Base-by-base conservation (phyloP, 2,329 filamentous ascomycete species). In the Talaromyces islandicus region DNA sequence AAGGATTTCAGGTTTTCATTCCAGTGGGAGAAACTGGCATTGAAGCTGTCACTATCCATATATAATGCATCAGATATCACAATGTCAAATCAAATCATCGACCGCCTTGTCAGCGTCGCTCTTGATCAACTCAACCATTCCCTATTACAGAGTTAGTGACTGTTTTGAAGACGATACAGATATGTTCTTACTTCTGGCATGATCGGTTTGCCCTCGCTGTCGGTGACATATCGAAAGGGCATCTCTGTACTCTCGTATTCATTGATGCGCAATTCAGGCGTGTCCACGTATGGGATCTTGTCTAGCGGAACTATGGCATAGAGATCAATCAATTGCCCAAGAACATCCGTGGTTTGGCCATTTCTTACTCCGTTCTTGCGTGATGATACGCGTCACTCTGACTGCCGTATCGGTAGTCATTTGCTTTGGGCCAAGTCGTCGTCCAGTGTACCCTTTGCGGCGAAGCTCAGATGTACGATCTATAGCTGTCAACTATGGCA, bases 341-440 rank as follows among this genome's bases (percentile, higher is more conserved):
- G 17, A 12, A 6, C 11, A 38, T 1, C n/a, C 29, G 30, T 55
- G 14, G n/a, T 55, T 17, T 19, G 4, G 2, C 24, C n/a, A 19
- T 52, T 60, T 71, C 83, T 65, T 76, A 95, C 92, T 84, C 78
- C 89, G 89, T 65, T 92, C 85, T 70, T 96, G 89, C 11, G 92
- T 87, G 6, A 97, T 89, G 67, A 95, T 88, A 65, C 94, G 85
- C 32, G 94, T 97, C 51, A 97, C 93, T 66, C 94, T 85, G 56
- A 97, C 94, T 4, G 94, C 94, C 21, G 94, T 99, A 73, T 99
- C 94, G 4, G 94, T 99, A 3, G 94, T 97, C 93, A 99, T 97
- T 76, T 99, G 94, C 68, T 92, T 88, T 7, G 93, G 91, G 0
- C 94, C 94, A 30, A 99, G 81, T 60, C 94, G 84, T 57, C 94